These are phyloP conservation scores for Penicillium corylophilum DNA, from an alignment of 2,329 filamentous ascomycete species.

Conservation along the genomic window DNA sequence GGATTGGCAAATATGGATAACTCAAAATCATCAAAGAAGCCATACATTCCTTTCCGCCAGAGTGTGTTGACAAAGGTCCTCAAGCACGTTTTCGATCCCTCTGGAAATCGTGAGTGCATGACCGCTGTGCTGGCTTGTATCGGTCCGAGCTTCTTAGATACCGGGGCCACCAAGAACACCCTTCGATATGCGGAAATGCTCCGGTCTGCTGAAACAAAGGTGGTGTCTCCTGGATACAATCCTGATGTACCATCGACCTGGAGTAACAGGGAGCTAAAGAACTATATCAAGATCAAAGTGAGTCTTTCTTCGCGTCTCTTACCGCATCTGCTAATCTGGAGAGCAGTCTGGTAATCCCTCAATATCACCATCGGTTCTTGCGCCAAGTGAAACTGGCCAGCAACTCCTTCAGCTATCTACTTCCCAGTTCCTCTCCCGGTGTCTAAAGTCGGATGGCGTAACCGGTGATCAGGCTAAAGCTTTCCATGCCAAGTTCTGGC, in stretches of 20 bases:
- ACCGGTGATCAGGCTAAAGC: constrained; percentile 8
- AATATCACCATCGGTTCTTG: constrained; percentile 4
- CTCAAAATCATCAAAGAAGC: constrained; percentile 26
- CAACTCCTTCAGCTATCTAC: constrained; percentile 7
- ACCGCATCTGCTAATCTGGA: not conserved
- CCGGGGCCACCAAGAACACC: constrained; percentile 50
- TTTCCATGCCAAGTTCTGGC: constrained; percentile 6
- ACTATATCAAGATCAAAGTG: constrained; percentile 10
- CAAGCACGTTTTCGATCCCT: constrained; percentile 52
- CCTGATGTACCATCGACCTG: constrained; percentile 5
- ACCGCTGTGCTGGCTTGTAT: constrained; percentile 51
- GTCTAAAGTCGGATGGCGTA: constrained; percentile 5
- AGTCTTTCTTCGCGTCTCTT: not conserved
- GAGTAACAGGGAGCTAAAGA: constrained; percentile 8
- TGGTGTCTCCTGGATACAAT: constrained; percentile 1
- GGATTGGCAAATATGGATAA: constrained; percentile 42
- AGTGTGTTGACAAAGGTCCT: constrained; percentile 50
- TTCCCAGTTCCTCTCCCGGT: constrained; percentile 4
- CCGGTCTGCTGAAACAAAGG: not conserved
- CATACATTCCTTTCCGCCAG: constrained; percentile 49
- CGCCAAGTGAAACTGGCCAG: constrained; percentile 9
- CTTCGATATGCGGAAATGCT: constrained; percentile 52
- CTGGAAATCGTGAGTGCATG: constrained; percentile 39
- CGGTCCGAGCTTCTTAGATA: constrained; percentile 49
- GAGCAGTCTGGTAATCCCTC: constrained; percentile 8